Evolutionary conservation across 352 stramenopile species (phyloP).

Genomic region (Phytophthora chlamydospora): DNA sequence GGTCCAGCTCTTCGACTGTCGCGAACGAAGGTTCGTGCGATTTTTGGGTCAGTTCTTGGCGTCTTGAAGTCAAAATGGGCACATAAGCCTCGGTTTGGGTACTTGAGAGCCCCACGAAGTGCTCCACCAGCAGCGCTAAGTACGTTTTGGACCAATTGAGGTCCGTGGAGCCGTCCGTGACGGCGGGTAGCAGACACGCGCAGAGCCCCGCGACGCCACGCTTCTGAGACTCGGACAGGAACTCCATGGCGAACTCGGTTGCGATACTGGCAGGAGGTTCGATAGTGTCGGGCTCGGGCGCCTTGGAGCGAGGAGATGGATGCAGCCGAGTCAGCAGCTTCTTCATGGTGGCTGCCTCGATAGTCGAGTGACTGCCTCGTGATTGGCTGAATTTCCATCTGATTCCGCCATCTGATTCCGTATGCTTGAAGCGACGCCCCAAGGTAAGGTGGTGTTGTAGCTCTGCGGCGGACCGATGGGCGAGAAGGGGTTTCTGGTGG

Average conservation of each 20-base stretch:
- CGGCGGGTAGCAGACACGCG: conserved; percentile 66
- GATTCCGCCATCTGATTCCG: no score
- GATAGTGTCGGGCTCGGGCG: background rate
- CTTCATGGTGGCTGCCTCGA: conserved; percentile 24
- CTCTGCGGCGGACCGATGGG: conserved; percentile 8
- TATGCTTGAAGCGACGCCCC: conserved; percentile 23
- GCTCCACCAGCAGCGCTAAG: conserved; percentile 65
- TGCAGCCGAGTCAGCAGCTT: conserved; percentile 23
- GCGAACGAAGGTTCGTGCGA: conserved; percentile 22
- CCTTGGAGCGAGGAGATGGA: conserved; percentile 9
- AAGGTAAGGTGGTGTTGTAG: background rate
- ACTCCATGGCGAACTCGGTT: conserved; percentile 33
- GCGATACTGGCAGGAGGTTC: conserved; percentile 4
- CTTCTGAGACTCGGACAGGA: conserved; percentile 62
- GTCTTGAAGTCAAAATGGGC: conserved; percentile 62
- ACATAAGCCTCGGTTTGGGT: conserved; percentile 72
- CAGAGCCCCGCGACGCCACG: conserved; percentile 69
- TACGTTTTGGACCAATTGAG: conserved; percentile 69
- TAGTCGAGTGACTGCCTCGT: no score
- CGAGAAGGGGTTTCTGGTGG: conserved; percentile 77
- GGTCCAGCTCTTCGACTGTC: conserved; percentile 45
- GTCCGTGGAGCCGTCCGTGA: conserved; percentile 68
- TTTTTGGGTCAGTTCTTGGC: conserved; percentile 27
- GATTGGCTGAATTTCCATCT: no score
- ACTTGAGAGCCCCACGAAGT: conserved; percentile 58